Evolutionary conservation across 192 early-diverging fungal species (phyloP).

Genomic region (Entomortierella parvispora): DNA sequence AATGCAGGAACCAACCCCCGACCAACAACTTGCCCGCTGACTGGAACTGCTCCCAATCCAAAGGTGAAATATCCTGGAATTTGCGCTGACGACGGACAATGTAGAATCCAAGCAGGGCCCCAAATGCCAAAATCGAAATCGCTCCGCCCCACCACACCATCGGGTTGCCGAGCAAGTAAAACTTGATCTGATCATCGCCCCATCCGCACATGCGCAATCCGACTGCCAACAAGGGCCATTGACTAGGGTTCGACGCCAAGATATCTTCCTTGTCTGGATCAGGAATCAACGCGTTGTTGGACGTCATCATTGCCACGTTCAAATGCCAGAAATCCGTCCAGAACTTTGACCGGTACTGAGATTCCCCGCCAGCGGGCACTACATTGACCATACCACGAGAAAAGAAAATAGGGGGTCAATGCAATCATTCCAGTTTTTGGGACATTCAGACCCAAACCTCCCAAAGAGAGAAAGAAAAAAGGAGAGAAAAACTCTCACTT

Average conservation of each 20-base stretch:
- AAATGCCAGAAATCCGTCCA: conserved; percentile 87
- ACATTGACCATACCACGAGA: conserved; percentile 6
- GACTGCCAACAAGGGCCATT: conserved; percentile 90
- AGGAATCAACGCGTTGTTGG: conserved; percentile 94
- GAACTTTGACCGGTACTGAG: conserved; percentile 78
- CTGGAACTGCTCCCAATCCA: conserved; percentile 76
- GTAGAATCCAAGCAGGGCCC: conserved; percentile 58
- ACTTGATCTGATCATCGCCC: conserved; percentile 87
- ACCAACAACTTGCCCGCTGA: conserved; percentile 78
- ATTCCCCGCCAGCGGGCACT: conserved; percentile 78
- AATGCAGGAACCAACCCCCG: conserved; percentile 95
- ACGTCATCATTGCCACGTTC: conserved; percentile 95
- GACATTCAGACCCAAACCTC: too few relatives aligned
- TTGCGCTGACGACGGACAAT: conserved; percentile 72
- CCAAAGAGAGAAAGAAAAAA: neutral
- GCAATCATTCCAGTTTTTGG: too few relatives aligned
- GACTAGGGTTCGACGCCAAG: conserved; percentile 80
- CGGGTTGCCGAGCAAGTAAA: conserved; percentile 93
- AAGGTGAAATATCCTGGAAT: conserved; percentile 61
- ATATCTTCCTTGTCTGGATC: conserved; percentile 92
- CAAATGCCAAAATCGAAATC: conserved; percentile 62
- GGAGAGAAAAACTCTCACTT: conserved; percentile 14
- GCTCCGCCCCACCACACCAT: conserved; percentile 89
- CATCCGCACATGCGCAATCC: conserved; percentile 96
- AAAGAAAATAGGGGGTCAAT: neutral